phyloP scores from a whole-genome alignment of 1,139 yeast genomes.

The Pichia sp. region DNA sequence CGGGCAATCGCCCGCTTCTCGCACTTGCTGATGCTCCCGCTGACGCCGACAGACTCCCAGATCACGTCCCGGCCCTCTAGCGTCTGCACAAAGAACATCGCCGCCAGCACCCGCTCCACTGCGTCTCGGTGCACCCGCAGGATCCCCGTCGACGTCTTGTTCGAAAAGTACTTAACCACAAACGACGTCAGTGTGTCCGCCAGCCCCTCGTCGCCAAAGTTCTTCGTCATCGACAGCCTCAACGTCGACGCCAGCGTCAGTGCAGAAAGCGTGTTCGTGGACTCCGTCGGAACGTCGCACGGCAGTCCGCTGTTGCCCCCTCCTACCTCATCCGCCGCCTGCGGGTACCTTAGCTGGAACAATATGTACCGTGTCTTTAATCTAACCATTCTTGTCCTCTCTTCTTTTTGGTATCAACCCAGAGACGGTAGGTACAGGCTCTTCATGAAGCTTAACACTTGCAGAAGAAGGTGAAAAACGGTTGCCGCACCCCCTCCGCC shows the following conservation, averaged over 20 bases:
- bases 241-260: constrained; percentile 13
- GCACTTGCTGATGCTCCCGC: constrained; percentile 87
- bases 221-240: constrained; percentile 47
- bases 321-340: constrained; percentile 9
- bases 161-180: constrained; percentile 69
- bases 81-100: constrained; percentile 57
- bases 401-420: not conserved
- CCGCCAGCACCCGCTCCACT: constrained; percentile 59
- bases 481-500: not conserved
- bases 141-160: constrained; percentile 80
- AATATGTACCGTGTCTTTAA: constrained; percentile 78
- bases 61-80: constrained; percentile 53
- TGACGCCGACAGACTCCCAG: constrained; percentile 61
- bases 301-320: not conserved
- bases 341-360: constrained; percentile 74
- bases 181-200: constrained; percentile 53
- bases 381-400: constrained; percentile 60
- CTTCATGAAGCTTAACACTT: not conserved
- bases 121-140: constrained; percentile 69
- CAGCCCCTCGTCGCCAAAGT: constrained; percentile 75
- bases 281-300: constrained; percentile 3
- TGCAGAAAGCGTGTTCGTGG: constrained; percentile 8
- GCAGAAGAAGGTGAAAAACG: not conserved
- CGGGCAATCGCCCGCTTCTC: constrained; percentile 55
- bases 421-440: not conserved